Percentiles rank a stretch among this genome's conserved stretches.
These are phyloP conservation scores for Pleurotus tuoliensis DNA, from an alignment of 768 basidiomycete species.

Conservation along the genomic window DNA sequence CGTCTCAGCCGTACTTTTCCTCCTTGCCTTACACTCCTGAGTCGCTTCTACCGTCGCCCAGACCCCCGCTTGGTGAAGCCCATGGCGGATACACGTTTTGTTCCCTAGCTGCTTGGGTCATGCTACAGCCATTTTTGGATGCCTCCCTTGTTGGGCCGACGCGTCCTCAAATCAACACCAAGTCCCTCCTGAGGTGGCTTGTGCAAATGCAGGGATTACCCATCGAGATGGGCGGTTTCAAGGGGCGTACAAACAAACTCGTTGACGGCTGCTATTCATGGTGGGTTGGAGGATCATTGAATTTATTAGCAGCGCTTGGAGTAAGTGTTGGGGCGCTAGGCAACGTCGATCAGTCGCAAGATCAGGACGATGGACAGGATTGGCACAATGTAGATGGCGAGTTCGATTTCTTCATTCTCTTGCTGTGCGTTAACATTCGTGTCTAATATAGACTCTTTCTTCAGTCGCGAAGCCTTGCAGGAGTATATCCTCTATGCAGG, in stretches of 20 bases:
- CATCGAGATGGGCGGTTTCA: constrained; percentile 88
- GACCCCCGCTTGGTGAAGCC: constrained; percentile 88
- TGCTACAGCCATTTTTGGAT: constrained; percentile 61
- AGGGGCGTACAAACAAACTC: constrained; percentile 92
- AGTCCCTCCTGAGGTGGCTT: constrained; percentile 74
- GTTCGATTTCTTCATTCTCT: constrained; percentile 11
- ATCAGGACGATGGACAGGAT: constrained; percentile 16
- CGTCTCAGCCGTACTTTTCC: constrained; percentile 66
- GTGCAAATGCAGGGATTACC: constrained; percentile 81
- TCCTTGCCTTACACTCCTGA: constrained; percentile 16
- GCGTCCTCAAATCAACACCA: constrained; percentile 49
- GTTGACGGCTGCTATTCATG: constrained; percentile 99
- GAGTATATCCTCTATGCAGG: constrained; percentile 84
- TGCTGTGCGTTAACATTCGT: not conserved
- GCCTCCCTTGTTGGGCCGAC: constrained; percentile 12
- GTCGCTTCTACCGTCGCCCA: constrained; percentile 37
- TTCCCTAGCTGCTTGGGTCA: constrained; percentile 80
- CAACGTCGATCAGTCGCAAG: constrained; percentile 19
- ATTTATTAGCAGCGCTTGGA: constrained; percentile 63
- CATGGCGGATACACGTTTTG: constrained; percentile 99
- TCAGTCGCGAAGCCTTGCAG: constrained; percentile 72
- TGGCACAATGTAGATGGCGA: constrained; percentile 77
- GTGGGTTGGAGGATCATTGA: constrained; percentile 94
- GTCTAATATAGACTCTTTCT: constrained; percentile 35
- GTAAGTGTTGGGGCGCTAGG: constrained; percentile 32